Base-by-base conservation (phyloP, 805 yeast genomes). In the Saturnispora sekii region DNA sequence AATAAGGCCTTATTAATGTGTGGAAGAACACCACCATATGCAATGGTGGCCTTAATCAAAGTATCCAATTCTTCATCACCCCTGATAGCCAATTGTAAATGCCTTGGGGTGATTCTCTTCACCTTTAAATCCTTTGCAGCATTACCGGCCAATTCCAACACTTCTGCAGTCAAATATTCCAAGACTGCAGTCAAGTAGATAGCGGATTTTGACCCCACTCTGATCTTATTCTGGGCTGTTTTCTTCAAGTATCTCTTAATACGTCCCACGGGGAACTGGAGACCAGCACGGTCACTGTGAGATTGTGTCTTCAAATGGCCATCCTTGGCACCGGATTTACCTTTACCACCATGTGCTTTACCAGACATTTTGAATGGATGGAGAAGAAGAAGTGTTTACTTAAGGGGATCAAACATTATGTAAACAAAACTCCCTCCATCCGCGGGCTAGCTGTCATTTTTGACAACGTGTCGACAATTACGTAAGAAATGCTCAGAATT, bases 181-280 rank as follows among this genome's bases (percentile, higher is more conserved):
- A 90, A 77, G 37, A 90, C 97, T 16, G 97, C 96, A 46, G 97
- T 89, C 53, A 90, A 74, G 66, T 90, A 90, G 51, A 90, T 90
- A 41, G 99, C 97, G 36, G 96, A 53, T 45, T 65, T 65, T 11
- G 69, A 62, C 48, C 96, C 96, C 40, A 87, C 94, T 65, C 96
- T 66, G 52, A 76, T 68, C 56, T 75, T 76, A 46, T 57, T 86
- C 63, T 86, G 93, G 16, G 96, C 95, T 53, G 83, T 85, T 65
- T 75, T 81, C 73, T 89, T 90, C 66, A 93, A 74, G 64, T 88
- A 90, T 72, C 98, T 80, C 77, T 93, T 90, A 57, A 93, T 88
- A 81, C 99, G 87, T 49, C 99, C 99, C 33, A 94, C 97, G 41
- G 99, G 99, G 71, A 93, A 93, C 64, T 84, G 93, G 63, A 88